Evolutionary conservation across 2,329 filamentous ascomycete species (phyloP).

Genomic region (Fusarium palustre): DNA sequence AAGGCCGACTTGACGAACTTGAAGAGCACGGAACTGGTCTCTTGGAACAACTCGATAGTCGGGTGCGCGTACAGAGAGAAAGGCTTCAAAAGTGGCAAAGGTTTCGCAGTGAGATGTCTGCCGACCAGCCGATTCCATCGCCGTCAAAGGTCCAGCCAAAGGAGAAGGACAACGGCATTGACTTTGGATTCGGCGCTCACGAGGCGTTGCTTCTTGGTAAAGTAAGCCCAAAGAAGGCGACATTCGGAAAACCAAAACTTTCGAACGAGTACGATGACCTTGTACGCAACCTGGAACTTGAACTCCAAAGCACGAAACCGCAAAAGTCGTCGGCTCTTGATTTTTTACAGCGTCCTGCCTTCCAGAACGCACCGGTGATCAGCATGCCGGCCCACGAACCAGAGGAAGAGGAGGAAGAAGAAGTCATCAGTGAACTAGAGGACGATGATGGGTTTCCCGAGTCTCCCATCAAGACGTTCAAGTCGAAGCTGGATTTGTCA

Average conservation of each 20-base stretch:
- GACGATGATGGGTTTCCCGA: conserved; percentile 53
- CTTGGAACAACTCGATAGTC: conserved; percentile 76
- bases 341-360: conserved; percentile 41
- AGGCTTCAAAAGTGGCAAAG: conserved; percentile 79
- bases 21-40: conserved; percentile 65
- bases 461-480: conserved; percentile 44
- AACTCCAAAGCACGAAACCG: conserved; percentile 52
- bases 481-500: conserved; percentile 34
- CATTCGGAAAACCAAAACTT: conserved; percentile 42
- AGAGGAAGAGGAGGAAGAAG: conserved; percentile 47
- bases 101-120: conserved; percentile 67
- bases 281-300: conserved; percentile 56
- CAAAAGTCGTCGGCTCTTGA: conserved; percentile 28
- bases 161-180: conserved; percentile 57
- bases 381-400: conserved; percentile 8
- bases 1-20: conserved; percentile 67
- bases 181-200: conserved; percentile 67
- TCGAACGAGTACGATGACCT: conserved; percentile 59
- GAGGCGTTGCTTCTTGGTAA: conserved; percentile 59
- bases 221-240: conserved; percentile 47
- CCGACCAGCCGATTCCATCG: conserved; percentile 45
- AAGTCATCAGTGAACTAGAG: conserved; percentile 63
- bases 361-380: neutral
- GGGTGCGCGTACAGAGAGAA: conserved; percentile 74
- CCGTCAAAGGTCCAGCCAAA: conserved; percentile 40